phyloP scores from a whole-genome alignment of 768 basidiomycete genomes.

The Saitozyma sp. region DNA sequence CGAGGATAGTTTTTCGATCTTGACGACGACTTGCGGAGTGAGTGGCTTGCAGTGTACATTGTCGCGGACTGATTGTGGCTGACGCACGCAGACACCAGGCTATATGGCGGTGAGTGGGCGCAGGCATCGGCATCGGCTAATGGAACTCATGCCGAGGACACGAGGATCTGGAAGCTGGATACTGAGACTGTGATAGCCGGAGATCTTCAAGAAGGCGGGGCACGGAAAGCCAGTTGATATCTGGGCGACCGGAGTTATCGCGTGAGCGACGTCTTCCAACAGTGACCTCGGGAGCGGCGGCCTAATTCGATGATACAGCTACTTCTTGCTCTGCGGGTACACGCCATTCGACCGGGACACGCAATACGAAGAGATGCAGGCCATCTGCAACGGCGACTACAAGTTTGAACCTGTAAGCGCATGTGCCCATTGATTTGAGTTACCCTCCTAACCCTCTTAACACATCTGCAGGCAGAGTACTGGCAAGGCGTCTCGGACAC shows the following conservation, averaged over 20 bases:
- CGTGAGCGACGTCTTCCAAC: constrained; percentile 48
- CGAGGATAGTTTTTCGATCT: constrained; percentile 76
- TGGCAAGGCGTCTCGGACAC: constrained; percentile 52
- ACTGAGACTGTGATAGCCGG: constrained; percentile 71
- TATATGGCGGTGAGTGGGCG: constrained; percentile 44
- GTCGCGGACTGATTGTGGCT: not conserved
- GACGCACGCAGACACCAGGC: constrained; percentile 39
- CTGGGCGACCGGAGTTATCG: constrained; percentile 98
- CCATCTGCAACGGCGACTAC: constrained; percentile 90
- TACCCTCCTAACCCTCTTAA: constrained; percentile 3
- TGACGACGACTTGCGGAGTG: constrained; percentile 89
- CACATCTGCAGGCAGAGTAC: constrained; percentile 53
- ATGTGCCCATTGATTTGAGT: constrained; percentile 12
- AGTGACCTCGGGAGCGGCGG: not conserved
- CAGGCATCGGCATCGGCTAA: not conserved
- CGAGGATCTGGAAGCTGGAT: not conserved
- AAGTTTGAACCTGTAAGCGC: constrained; percentile 71
- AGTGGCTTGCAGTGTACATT: constrained; percentile 58
- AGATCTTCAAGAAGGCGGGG: constrained; percentile 93
- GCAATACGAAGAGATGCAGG: constrained; percentile 79
- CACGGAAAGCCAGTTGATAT: constrained; percentile 93
- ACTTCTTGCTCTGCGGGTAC: constrained; percentile 85
- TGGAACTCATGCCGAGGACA: too few relatives aligned
- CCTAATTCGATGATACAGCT: constrained; percentile 48
- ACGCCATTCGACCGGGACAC: constrained; percentile 95